Percentiles rank a stretch among this genome's conserved stretches.
Evolutionary conservation across 192 early-diverging fungal species (phyloP).

Genomic region (Powellomyces hirtus): DNA sequence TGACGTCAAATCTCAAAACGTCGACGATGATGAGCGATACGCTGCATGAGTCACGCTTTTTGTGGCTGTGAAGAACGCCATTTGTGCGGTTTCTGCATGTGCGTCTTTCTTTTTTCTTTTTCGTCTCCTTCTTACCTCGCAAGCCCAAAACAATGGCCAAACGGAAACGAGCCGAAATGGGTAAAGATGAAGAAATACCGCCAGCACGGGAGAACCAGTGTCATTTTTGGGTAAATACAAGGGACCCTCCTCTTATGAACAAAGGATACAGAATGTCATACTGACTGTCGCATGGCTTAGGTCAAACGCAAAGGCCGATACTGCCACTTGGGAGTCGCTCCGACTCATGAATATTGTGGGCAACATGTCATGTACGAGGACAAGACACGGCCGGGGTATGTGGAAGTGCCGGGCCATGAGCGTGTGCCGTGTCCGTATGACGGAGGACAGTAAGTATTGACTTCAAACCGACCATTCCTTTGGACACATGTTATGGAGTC

Average conservation of each 20-base stretch:
- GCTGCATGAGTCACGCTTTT: too few relatives aligned
- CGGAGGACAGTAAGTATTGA: conserved; percentile 61
- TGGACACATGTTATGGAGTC: neutral
- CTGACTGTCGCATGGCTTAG: conserved; percentile 32
- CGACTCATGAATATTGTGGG: conserved; percentile 61
- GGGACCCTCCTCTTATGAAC: neutral
- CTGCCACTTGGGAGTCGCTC: conserved; percentile 59
- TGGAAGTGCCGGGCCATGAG: conserved; percentile 19
- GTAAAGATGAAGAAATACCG: conserved; percentile 30
- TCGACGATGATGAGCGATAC: too few relatives aligned
- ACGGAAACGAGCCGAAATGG: neutral
- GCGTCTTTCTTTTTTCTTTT: too few relatives aligned
- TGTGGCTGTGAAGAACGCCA: too few relatives aligned
- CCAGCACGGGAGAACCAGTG: conserved; percentile 45
- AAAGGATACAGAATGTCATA: neutral
- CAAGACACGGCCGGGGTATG: conserved; percentile 27
- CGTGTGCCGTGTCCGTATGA: conserved; percentile 77
- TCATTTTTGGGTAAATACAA: conserved; percentile 22
- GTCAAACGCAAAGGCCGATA: conserved; percentile 60
- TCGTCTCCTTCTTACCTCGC: too few relatives aligned
- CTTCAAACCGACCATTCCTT: neutral
- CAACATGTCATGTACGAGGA: conserved; percentile 58
- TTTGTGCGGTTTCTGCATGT: too few relatives aligned
- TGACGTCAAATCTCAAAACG: too few relatives aligned
- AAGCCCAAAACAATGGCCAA: conserved; percentile 7